phyloP scores from a whole-genome alignment of 345 rosid genomes.

The Dipteronia sinensis region DNA sequence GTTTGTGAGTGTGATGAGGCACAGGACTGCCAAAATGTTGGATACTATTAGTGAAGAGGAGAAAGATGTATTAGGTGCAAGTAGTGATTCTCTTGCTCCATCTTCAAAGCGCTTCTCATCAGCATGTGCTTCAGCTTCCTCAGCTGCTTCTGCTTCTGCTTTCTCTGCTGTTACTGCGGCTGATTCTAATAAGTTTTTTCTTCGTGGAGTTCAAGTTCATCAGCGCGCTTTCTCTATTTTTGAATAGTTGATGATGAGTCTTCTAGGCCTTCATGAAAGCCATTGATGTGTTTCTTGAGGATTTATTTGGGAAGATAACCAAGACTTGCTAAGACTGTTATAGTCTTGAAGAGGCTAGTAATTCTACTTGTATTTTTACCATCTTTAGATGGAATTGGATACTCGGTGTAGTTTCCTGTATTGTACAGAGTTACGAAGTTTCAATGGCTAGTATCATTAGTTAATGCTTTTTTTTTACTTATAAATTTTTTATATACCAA shows the following conservation, averaged over 20 bases:
- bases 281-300: neutral
- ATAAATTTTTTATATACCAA: too few species aligned
- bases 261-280: too few species aligned
- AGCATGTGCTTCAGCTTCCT: neutral
- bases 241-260: conserved; percentile 18
- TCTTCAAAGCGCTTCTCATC: conserved; percentile 34
- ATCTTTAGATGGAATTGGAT: neutral
- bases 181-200: conserved; percentile 31
- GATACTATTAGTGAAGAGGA: conserved; percentile 90
- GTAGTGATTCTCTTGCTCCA: conserved; percentile 30
- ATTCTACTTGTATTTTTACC: too few species aligned
- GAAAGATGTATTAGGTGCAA: conserved; percentile 36
- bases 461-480: too few species aligned
- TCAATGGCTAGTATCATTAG: neutral
- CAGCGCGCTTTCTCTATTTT: conserved; percentile 34
- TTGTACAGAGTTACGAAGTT: neutral
- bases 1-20: conserved; percentile 67
- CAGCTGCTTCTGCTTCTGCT: conserved; percentile 13
- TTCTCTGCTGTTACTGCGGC: conserved; percentile 21
- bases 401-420: neutral
- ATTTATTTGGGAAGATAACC: neutral
- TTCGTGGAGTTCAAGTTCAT: conserved; percentile 33
- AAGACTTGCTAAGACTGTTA: too few species aligned
- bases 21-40: conserved; percentile 57
- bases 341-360: too few species aligned